Conservation (phyloP, 805 yeast genomes). For the Lipomyces mesembrius region DNA sequence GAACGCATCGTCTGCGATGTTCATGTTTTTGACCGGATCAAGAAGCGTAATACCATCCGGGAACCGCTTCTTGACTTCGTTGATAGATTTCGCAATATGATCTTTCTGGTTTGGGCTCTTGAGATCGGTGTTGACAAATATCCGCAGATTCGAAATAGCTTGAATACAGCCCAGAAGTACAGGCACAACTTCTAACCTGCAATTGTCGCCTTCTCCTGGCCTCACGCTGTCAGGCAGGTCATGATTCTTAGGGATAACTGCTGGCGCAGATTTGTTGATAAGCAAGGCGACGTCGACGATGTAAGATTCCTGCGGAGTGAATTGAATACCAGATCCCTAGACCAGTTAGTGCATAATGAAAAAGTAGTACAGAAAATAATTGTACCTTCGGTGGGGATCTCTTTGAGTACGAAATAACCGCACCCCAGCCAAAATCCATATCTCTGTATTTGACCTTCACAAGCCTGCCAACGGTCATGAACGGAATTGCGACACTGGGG, state of each 20-base stretch:
- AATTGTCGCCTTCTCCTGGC: conserved; percentile 71
- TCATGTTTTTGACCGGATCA: conserved; percentile 92
- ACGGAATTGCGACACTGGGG: conserved; percentile 83
- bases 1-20: conserved; percentile 81
- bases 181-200: conserved; percentile 79
- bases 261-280: conserved; percentile 76
- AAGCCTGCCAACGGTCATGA: conserved; percentile 87
- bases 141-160: conserved; percentile 76
- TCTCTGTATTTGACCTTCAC: conserved; percentile 46
- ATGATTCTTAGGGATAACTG: conserved; percentile 57
- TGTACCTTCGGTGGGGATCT: conserved; percentile 53
- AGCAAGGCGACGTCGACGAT: conserved; percentile 83
- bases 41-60: conserved; percentile 90
- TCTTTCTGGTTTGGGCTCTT: conserved; percentile 52
- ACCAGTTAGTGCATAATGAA: background rate
- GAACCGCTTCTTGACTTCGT: conserved; percentile 79
- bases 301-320: conserved; percentile 86
- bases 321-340: conserved; percentile 5
- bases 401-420: conserved; percentile 76
- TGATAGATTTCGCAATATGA: conserved; percentile 68
- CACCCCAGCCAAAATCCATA: conserved; percentile 94
- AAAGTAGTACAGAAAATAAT: background rate
- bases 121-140: conserved; percentile 77
- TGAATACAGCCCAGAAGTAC: conserved; percentile 78
- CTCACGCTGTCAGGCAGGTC: conserved; percentile 84